These are phyloP conservation scores for Seminavis robusta DNA, from an alignment of 108 stramenopile species.

Conservation along the genomic window DNA sequence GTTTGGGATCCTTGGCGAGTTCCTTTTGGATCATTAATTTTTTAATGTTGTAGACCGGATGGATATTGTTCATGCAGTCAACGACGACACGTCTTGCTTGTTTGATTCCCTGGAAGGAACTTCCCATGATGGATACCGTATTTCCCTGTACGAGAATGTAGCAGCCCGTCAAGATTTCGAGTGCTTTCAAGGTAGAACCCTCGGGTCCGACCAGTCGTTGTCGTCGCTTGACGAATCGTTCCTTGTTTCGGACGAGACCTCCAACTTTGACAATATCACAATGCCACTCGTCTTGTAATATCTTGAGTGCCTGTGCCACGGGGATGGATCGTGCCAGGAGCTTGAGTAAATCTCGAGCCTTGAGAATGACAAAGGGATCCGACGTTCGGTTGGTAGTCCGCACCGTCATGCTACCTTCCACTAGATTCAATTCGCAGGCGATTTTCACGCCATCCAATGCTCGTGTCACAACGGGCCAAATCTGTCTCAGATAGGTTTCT, in stretches of 20 bases:
- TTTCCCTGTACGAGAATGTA: conserved; percentile 98
- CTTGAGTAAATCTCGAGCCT: conserved; percentile 96
- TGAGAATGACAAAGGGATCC: conserved; percentile 97
- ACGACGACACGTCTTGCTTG: conserved; percentile 93
- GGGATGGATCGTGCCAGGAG: conserved; percentile 92
- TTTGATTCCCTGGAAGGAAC: conserved; percentile 81
- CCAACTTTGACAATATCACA: conserved; percentile 99
- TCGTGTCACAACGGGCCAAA: conserved; percentile 95
- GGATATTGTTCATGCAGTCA: conserved; percentile 99
- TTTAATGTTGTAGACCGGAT: conserved; percentile 99
- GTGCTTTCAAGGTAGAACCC: conserved; percentile 96
- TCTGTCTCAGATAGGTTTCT: conserved; percentile 96
- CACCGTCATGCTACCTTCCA: conserved; percentile 99
- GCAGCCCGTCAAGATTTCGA: conserved; percentile 96
- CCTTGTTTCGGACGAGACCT: conserved; percentile 96
- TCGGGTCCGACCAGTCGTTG: conserved; percentile 96
- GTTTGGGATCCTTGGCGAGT: conserved; percentile 92
- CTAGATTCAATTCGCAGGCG: conserved; percentile 81
- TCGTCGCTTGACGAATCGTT: conserved; percentile 97
- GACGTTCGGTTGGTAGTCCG: conserved; percentile 91
- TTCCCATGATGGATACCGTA: conserved; percentile 92
- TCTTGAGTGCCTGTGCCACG: conserved; percentile 90
- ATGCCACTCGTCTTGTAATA: conserved; percentile 93
- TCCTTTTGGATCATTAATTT: conserved; percentile 99
- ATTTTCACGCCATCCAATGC: conserved; percentile 77